These are phyloP conservation scores for Castanopsis chinensis DNA, from an alignment of 306 rosid genomes.

Conservation along the genomic window DNA sequence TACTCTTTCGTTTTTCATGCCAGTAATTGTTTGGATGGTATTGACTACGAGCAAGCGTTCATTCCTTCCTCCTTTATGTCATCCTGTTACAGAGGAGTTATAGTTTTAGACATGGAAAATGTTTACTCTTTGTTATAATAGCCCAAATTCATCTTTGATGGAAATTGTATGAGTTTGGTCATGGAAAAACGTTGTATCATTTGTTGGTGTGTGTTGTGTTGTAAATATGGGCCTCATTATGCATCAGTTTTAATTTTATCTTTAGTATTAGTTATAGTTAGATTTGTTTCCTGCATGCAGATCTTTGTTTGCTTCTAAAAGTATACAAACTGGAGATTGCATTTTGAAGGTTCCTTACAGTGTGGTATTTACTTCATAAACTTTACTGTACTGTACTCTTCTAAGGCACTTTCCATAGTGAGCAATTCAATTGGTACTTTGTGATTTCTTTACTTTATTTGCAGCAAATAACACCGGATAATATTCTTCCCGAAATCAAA, in stretches of 20 bases:
- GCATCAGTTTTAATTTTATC: background rate
- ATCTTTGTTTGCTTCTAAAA: slow-evolving; percentile 62
- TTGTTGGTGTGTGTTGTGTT: background rate
- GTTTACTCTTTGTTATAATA: background rate
- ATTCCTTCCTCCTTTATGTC: background rate
- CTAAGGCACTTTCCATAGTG: background rate
- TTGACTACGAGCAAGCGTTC: background rate
- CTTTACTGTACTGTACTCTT: background rate
- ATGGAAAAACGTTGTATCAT: background rate
- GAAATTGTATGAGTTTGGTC: background rate
- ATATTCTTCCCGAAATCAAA: slow-evolving; percentile 51
- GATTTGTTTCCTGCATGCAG: slow-evolving; percentile 28
- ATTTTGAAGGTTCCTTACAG: slow-evolving; percentile 67
- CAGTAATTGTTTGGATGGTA: background rate
- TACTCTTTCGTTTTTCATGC: background rate
- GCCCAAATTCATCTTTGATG: background rate
- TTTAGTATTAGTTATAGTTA: background rate
- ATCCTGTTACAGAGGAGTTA: background rate
- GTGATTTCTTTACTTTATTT: slow-evolving; percentile 16
- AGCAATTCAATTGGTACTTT: background rate
- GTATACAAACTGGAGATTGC: slow-evolving; percentile 54
- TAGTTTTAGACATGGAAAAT: background rate
- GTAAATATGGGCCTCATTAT: background rate
- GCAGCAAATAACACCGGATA: slow-evolving; percentile 70
- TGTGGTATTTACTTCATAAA: slow-evolving; percentile 39